These are phyloP conservation scores for Saccharomycopsis microspora DNA, from an alignment of 805 yeast species.

Conservation along the genomic window DNA sequence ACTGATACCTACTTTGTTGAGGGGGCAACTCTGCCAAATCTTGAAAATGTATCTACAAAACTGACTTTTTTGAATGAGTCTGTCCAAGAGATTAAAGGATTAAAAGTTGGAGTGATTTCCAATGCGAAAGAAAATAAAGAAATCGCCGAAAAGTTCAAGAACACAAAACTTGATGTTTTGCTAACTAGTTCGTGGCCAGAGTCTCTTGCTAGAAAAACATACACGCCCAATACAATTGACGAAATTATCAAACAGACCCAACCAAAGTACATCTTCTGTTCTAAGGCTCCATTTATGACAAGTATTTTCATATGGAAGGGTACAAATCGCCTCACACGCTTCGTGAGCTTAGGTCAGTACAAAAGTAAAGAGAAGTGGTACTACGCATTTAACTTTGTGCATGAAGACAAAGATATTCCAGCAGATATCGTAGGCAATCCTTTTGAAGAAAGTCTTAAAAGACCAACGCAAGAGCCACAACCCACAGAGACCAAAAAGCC, in stretches of 20 bases:
- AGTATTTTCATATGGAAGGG: constrained; percentile 48
- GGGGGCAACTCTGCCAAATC: background rate
- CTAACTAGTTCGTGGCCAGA: constrained; percentile 53
- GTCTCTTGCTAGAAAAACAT: constrained; percentile 32
- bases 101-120: constrained; percentile 2
- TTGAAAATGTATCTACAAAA: background rate
- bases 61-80: background rate
- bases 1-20: constrained; percentile 1
- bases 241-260: constrained; percentile 28
- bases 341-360: constrained; percentile 52
- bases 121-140: background rate
- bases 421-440: constrained; percentile 3
- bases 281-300: constrained; percentile 42
- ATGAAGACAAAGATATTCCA: background rate
- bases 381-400: constrained; percentile 50
- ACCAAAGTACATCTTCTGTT: constrained; percentile 62
- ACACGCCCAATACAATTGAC: constrained; percentile 33
- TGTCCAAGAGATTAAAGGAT: background rate
- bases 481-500: no score
- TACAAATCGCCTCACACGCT: constrained; percentile 37
- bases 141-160: background rate
- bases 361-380: constrained; percentile 53
- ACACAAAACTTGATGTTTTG: constrained; percentile 36
- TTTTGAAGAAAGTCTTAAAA: background rate
- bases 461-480: no score